phyloP scores from a whole-genome alignment of 805 yeast genomes.

The Nakazawaea wyomingensis region DNA sequence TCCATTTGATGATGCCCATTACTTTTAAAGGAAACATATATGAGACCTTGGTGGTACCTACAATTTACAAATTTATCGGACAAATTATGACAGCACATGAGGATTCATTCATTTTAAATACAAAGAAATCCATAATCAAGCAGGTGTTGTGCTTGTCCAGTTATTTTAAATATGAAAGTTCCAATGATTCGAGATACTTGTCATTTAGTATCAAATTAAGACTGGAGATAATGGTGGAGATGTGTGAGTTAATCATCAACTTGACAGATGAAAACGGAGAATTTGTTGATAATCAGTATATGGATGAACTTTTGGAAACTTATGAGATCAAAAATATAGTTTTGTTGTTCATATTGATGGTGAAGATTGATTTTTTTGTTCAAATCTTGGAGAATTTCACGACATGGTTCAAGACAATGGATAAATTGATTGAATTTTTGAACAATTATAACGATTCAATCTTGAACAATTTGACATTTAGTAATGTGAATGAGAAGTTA shows the following conservation, averaged over 20 bases:
- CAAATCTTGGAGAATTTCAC: slow-evolving; percentile 38
- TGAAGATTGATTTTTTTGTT: slow-evolving; percentile 32
- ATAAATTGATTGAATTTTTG: slow-evolving; percentile 24
- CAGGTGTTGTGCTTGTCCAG: slow-evolving; percentile 12
- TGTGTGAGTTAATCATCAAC: slow-evolving; percentile 24
- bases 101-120: background rate
- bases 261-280: slow-evolving; percentile 33
- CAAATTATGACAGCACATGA: slow-evolving; percentile 1
- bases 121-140: slow-evolving; percentile 6
- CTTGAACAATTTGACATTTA: slow-evolving; percentile 21
- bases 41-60: slow-evolving; percentile 14
- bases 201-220: slow-evolving; percentile 5
- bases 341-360: slow-evolving; percentile 31
- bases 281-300: slow-evolving; percentile 25
- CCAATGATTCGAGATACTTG: background rate
- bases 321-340: slow-evolving; percentile 21
- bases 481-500: slow-evolving; percentile 18
- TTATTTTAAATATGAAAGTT: slow-evolving; percentile 6
- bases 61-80: slow-evolving; percentile 11
- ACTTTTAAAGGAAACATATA: slow-evolving; percentile 15
- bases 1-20: slow-evolving; percentile 13
- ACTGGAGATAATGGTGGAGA: slow-evolving; percentile 3
- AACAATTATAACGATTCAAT: slow-evolving; percentile 19
- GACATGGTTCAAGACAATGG: slow-evolving; percentile 22
- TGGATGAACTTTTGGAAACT: slow-evolving; percentile 4